Evolutionary conservation across 768 basidiomycete genomes (phyloP).

Genomic region (Mycena leptocephala): DNA sequence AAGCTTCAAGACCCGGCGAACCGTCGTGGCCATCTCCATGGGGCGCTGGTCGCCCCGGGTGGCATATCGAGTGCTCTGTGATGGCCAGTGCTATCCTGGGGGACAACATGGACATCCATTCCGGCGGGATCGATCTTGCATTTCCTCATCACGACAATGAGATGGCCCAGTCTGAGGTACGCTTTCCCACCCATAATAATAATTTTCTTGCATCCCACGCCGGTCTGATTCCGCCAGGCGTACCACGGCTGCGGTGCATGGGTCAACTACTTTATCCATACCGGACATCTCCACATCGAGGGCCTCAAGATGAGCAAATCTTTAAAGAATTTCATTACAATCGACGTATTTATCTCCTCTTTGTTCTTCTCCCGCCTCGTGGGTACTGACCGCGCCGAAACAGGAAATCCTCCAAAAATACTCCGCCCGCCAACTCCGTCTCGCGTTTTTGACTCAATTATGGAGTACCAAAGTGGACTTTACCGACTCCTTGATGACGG

Average conservation of each 20-base stretch:
- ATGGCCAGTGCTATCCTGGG: constrained; percentile 97
- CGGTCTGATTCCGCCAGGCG: constrained; percentile 75
- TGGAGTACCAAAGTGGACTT: constrained; percentile 98
- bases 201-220: no score
- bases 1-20: constrained; percentile 96
- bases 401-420: constrained; percentile 91
- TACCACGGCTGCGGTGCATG: constrained; percentile 93
- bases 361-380: constrained; percentile 22
- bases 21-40: constrained; percentile 97
- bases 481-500: constrained; percentile 90
- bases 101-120: constrained; percentile 96
- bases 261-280: constrained; percentile 99
- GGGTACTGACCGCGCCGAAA: constrained; percentile 16
- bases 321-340: constrained; percentile 98
- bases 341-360: constrained; percentile 74
- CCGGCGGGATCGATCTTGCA: constrained; percentile 96
- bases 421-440: constrained; percentile 89
- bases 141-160: constrained; percentile 99
- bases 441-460: constrained; percentile 91
- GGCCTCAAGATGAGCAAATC: constrained; percentile 99
- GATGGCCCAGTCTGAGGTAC: constrained; percentile 95
- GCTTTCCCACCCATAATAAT: no score
- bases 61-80: constrained; percentile 99
- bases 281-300: constrained; percentile 98
- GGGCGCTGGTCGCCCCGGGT: constrained; percentile 96